Evolutionary conservation across 2,329 filamentous ascomycete species (phyloP).

Genomic region (Thielaviopsis punctulata): DNA sequence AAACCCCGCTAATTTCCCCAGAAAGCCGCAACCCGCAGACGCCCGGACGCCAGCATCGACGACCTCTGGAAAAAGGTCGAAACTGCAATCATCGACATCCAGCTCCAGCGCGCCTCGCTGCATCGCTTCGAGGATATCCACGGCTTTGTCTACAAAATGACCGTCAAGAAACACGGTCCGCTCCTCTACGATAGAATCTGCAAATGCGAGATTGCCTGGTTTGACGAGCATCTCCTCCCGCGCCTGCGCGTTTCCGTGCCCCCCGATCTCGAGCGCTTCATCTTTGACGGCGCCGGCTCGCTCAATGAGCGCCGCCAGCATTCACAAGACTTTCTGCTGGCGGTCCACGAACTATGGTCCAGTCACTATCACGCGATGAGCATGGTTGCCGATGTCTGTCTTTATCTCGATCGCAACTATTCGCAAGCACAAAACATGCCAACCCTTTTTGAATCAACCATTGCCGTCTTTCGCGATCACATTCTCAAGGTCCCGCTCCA

Average conservation of each 20-base stretch:
- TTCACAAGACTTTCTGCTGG: conserved; percentile 67
- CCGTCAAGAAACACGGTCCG: conserved; percentile 71
- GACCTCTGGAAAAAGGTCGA: conserved; percentile 62
- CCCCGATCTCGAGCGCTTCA: conserved; percentile 42
- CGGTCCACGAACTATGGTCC: conserved; percentile 63
- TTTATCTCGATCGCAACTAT: conserved; percentile 90
- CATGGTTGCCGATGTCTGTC: conserved; percentile 90
- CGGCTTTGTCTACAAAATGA: conserved; percentile 83
- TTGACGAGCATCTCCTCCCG: conserved; percentile 54
- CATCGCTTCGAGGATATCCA: conserved; percentile 95
- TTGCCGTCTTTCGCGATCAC: conserved; percentile 75
- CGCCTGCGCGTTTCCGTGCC: conserved; percentile 56
- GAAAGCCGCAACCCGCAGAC: background rate
- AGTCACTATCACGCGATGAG: conserved; percentile 87
- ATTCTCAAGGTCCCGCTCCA: conserved; percentile 48
- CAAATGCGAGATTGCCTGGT: conserved; percentile 66
- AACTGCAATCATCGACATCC: conserved; percentile 69
- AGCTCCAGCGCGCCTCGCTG: conserved; percentile 74
- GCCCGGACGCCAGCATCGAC: conserved; percentile 56
- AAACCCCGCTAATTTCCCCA: background rate
- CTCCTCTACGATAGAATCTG: conserved; percentile 67
- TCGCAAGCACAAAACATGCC: conserved; percentile 52
- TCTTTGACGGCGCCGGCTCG: conserved; percentile 46
- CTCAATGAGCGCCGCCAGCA: conserved; percentile 61
- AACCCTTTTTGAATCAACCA: conserved; percentile 68